phyloP scores from a whole-genome alignment of 129 eudicot genomes.

The Smallanthus sonchifolius region DNA sequence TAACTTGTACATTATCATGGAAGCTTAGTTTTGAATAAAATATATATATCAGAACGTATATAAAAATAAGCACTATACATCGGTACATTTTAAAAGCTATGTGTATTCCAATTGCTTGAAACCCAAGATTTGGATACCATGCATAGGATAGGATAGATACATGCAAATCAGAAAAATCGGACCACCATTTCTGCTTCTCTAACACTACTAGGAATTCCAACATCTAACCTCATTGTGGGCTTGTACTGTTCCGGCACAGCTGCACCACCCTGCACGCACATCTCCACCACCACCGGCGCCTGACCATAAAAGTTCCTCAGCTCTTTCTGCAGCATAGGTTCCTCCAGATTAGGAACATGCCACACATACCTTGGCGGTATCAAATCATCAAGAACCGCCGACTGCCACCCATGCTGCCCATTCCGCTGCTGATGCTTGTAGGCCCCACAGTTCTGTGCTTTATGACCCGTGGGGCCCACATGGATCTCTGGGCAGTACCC shows the following conservation, averaged over 20 bases:
- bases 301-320: constrained; percentile 91
- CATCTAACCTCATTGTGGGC: constrained; percentile 92
- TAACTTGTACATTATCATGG: too few species aligned
- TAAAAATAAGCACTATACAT: too few species aligned
- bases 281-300: constrained; percentile 92
- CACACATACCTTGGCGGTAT: constrained; percentile 93
- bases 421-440: constrained; percentile 97
- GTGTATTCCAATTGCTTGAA: too few species aligned
- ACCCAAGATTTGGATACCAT: too few species aligned
- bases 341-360: constrained; percentile 80
- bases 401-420: constrained; percentile 99
- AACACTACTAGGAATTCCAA: constrained; percentile 74
- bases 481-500: constrained; percentile 98
- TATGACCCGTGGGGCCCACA: constrained; percentile 84
- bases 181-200: constrained; percentile 96
- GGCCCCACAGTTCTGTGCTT: constrained; percentile 96
- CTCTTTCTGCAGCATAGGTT: constrained; percentile 66
- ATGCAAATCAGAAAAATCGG: constrained; percentile 8
- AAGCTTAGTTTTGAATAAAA: too few species aligned
- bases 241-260: constrained; percentile 79
- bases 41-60: too few species aligned
- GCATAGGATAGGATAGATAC: too few species aligned
- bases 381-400: constrained; percentile 78
- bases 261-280: constrained; percentile 93
- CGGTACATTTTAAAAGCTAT: too few species aligned